phyloP scores from a whole-genome alignment of 345 rosid genomes.

The Aegle marmelos region DNA sequence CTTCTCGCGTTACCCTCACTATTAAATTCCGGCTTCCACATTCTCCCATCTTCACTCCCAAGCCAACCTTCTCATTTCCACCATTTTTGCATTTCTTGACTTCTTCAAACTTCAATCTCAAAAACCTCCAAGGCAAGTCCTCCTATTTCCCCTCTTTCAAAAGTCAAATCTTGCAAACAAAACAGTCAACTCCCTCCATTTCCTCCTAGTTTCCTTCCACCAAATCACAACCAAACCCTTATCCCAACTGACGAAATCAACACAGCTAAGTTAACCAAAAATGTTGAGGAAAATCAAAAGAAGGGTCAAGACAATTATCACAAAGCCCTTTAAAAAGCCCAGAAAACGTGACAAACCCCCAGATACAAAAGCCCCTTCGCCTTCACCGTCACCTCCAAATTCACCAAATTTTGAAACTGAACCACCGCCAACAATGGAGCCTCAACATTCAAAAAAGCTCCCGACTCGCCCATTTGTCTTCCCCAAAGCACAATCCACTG shows the following conservation, averaged over 20 bases:
- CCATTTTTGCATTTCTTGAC: not conserved
- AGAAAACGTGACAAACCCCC: conserved; percentile 15
- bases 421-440: conserved; percentile 11
- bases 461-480: conserved; percentile 50
- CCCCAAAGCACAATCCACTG: conserved; percentile 55
- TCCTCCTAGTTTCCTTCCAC: conserved; percentile 8
- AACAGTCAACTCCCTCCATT: not conserved
- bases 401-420: conserved; percentile 2
- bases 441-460: conserved; percentile 26
- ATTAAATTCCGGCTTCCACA: not conserved
- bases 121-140: not conserved
- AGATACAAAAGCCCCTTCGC: not conserved
- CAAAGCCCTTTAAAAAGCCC: conserved; percentile 37
- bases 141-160: not conserved
- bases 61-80: not conserved
- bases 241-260: too few relatives aligned
- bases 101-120: not conserved
- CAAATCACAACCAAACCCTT: conserved; percentile 1
- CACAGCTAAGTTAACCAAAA: not conserved
- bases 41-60: conserved; percentile 25
- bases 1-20: not conserved
- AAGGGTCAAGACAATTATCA: conserved; percentile 25
- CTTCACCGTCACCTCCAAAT: conserved; percentile 10
- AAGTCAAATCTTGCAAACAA: not conserved
- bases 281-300: conserved; percentile 29